Evolutionary conservation across 805 yeast species (phyloP).

Genomic region (Yarrowia sp.): DNA sequence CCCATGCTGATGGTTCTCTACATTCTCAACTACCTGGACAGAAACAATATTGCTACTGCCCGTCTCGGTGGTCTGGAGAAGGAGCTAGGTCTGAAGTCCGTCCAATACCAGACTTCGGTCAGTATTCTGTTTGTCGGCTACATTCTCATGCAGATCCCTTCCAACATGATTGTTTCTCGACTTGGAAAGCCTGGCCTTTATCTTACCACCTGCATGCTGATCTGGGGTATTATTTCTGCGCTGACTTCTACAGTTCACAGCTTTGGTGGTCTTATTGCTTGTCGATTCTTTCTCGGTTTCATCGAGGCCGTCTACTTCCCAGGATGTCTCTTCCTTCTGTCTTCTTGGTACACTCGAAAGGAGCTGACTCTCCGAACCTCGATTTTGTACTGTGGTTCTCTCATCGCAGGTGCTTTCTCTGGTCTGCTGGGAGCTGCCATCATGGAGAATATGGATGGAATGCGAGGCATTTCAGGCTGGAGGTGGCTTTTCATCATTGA

Average conservation of each 20-base stretch:
- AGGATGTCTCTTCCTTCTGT: conserved; percentile 48
- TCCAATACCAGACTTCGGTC: conserved; percentile 44
- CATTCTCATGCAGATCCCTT: conserved; percentile 38
- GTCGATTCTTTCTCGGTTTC: conserved; percentile 47
- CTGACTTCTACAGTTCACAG: conserved; percentile 48
- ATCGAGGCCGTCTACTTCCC: conserved; percentile 51
- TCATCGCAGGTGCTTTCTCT: conserved; percentile 50
- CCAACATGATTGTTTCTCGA: conserved; percentile 41
- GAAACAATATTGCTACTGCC: conserved; percentile 41
- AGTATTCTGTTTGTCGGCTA: conserved; percentile 45
- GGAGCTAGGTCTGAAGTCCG: conserved; percentile 41
- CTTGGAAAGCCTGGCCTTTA: conserved; percentile 39
- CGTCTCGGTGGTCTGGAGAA: conserved; percentile 37
- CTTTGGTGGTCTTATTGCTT: conserved; percentile 45
- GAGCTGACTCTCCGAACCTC: conserved; percentile 51
- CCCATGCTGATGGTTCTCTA: conserved; percentile 37
- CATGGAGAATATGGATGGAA: conserved; percentile 44
- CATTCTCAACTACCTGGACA: conserved; percentile 38
- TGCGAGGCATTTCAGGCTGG: conserved; percentile 48
- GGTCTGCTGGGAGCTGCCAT: conserved; percentile 57
- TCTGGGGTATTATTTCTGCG: conserved; percentile 50
- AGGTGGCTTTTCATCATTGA: conserved; percentile 56
- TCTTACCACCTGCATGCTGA: conserved; percentile 46
- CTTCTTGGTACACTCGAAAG: conserved; percentile 54
- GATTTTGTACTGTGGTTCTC: conserved; percentile 49